phyloP scores from a whole-genome alignment of 768 basidiomycete genomes.

The Psilocybe sp. region DNA sequence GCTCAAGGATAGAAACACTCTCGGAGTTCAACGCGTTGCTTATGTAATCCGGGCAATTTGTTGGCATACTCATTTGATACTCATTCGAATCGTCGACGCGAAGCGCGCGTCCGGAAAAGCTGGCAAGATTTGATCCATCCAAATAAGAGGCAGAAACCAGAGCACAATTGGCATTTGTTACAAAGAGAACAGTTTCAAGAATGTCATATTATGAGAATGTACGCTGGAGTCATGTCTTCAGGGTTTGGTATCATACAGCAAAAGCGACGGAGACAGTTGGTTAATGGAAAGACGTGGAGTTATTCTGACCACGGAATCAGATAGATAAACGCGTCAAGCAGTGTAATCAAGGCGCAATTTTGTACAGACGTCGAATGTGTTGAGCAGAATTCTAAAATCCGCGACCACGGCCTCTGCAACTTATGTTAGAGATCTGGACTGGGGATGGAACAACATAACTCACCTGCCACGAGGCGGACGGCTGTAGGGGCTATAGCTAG shows the following conservation, averaged over 20 bases:
- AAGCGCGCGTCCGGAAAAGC: background rate
- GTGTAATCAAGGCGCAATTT: background rate
- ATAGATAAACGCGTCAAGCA: background rate
- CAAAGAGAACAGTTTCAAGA: background rate
- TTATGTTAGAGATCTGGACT: background rate
- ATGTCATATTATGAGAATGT: constrained; percentile 13
- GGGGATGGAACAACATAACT: constrained; percentile 17
- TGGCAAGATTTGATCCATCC: background rate
- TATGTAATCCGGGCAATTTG: constrained; percentile 12
- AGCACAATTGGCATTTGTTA: background rate
- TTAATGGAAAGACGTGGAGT: background rate
- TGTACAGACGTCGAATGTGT: background rate
- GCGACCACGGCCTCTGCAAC: constrained; percentile 54
- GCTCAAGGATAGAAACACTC: background rate
- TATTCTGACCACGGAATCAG: background rate
- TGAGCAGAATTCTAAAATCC: constrained; percentile 45
- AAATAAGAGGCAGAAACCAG: background rate
- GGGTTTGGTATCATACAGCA: constrained; percentile 20
- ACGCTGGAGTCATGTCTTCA: constrained; percentile 10
- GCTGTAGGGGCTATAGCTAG: constrained; percentile 61
- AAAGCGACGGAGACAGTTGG: constrained; percentile 6
- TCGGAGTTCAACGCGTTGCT: constrained; percentile 2
- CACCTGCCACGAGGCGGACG: constrained; percentile 69
- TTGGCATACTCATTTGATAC: background rate
- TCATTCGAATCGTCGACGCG: background rate